phyloP scores from a whole-genome alignment of 208 protist species.

The Naegleria gruberi region DNA sequence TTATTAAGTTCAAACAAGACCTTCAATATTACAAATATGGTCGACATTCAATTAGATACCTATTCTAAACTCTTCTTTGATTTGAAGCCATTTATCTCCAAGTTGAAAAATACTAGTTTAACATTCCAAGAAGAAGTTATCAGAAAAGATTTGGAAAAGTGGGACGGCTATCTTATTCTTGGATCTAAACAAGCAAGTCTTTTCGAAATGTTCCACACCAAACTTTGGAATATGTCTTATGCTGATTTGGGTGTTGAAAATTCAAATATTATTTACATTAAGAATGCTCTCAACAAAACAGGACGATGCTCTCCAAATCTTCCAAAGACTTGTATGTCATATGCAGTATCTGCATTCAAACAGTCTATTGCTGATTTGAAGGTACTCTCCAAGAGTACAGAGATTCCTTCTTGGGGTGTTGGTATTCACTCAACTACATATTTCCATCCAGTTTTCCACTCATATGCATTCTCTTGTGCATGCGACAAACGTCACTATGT shows the following conservation, averaged over 20 bases:
- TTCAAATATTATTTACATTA: background rate
- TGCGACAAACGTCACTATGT: background rate
- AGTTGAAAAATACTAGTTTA: background rate
- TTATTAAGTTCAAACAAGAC: background rate
- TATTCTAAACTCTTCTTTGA: background rate
- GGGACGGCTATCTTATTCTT: background rate
- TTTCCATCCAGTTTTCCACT: background rate
- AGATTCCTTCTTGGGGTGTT: background rate
- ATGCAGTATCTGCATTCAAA: background rate
- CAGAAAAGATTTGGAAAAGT: background rate
- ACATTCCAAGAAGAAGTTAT: background rate
- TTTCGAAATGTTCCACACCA: background rate
- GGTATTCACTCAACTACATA: background rate
- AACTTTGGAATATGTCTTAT: background rate
- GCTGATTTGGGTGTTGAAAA: background rate
- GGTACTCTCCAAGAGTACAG: background rate
- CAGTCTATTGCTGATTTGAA: background rate
- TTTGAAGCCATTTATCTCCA: background rate
- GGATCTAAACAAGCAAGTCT: background rate
- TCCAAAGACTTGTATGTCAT: background rate
- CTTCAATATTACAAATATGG: background rate
- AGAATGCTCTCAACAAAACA: background rate
- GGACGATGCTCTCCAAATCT: background rate
- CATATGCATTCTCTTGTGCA: background rate
- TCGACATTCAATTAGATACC: background rate